Evolutionary conservation across 2,329 filamentous ascomycete genomes (phyloP).

Genomic region (Intubia oerlemansii): DNA sequence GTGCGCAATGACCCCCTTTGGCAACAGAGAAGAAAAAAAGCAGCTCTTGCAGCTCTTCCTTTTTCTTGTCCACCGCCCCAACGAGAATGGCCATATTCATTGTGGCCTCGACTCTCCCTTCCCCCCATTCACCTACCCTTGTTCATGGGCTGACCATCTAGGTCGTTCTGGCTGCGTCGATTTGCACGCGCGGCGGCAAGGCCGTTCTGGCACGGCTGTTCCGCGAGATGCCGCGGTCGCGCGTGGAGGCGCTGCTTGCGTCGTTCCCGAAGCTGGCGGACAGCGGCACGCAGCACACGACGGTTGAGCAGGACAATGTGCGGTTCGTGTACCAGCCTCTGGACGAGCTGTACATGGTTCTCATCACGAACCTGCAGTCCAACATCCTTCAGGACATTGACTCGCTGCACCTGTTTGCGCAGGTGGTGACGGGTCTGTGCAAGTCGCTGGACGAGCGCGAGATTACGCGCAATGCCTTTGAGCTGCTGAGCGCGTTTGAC

Average conservation of each 20-base stretch:
- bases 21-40: no score
- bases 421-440: slow-evolving; percentile 92
- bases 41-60: no score
- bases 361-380: slow-evolving; percentile 98
- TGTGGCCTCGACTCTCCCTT: no score
- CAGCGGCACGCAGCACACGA: slow-evolving; percentile 90
- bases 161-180: slow-evolving; percentile 97
- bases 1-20: no score
- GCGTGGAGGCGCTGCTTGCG: slow-evolving; percentile 88
- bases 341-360: slow-evolving; percentile 98
- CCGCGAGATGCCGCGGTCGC: slow-evolving; percentile 87
- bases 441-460: slow-evolving; percentile 90
- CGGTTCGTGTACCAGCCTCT: slow-evolving; percentile 98
- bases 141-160: no score
- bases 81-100: no score
- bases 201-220: slow-evolving; percentile 96
- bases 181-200: slow-evolving; percentile 96
- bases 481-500: slow-evolving; percentile 89
- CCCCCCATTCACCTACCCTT: no score
- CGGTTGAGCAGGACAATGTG: slow-evolving; percentile 96
- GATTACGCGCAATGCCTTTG: slow-evolving; percentile 86
- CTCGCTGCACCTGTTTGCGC: slow-evolving; percentile 89
- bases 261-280: slow-evolving; percentile 96
- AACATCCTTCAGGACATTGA: slow-evolving; percentile 99
- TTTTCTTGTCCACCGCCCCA: no score